A percentile compares a stretch with the other conserved stretches of the same genome.
Conservation (phyloP, 306 rosid genomes). For the Benincasa hispida region DNA sequence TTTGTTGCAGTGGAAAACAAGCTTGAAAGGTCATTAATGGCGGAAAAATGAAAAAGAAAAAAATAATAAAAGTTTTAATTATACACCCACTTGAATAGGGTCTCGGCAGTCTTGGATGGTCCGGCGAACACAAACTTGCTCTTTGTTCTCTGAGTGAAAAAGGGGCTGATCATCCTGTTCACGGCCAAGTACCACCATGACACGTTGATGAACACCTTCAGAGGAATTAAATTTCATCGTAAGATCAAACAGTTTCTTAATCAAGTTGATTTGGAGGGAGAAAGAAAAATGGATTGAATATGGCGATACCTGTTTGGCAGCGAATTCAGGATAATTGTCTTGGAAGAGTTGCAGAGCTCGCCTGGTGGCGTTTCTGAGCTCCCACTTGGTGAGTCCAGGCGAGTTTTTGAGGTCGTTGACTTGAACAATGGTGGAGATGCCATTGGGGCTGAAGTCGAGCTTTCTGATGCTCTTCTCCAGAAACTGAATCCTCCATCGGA, state of each 20-base stretch:
- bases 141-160: constrained; percentile 52
- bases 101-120: constrained; percentile 61
- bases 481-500: constrained; percentile 41
- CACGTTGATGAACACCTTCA: constrained; percentile 41
- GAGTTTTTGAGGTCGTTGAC: constrained; percentile 41
- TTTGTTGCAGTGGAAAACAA: neutral
- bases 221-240: neutral
- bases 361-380: constrained; percentile 28
- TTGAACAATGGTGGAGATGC: constrained; percentile 36
- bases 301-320: constrained; percentile 35
- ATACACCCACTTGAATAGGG: constrained; percentile 54
- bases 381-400: constrained; percentile 32
- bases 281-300: neutral
- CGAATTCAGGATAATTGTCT: constrained; percentile 50
- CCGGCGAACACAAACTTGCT: constrained; percentile 91
- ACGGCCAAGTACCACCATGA: constrained; percentile 54
- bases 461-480: constrained; percentile 40
- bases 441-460: constrained; percentile 34
- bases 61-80: neutral
- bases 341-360: constrained; percentile 42
- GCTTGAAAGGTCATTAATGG: neutral
- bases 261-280: neutral
- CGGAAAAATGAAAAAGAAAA: neutral
- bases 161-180: constrained; percentile 38
- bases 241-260: neutral